Evolutionary conservation across 805 yeast species (phyloP), one percentile per base, ranked within the genome.

Genomic region (Vanderwaltozyma polyspora): DNA sequence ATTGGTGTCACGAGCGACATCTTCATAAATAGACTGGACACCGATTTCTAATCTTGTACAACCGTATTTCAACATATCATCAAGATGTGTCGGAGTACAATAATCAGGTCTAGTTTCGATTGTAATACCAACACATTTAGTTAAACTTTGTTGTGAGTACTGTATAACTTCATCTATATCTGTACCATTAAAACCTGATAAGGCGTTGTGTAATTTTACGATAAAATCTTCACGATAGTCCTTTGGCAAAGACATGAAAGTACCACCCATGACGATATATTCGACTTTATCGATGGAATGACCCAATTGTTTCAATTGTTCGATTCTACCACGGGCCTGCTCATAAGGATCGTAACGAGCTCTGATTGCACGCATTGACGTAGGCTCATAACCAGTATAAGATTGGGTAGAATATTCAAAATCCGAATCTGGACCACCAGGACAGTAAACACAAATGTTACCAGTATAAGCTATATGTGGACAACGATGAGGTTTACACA

Each of bases 391-490:
- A 25, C 98, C 98, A 0, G 98, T 91, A 53, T 91, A 91, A 4
- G 96, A 86, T 62, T 91, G 98, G 3, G 98, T 91, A 1, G 95
- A 84, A 60, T 91, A 91, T 57, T 91, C 98, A 54, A 91, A 91
- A 62, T 91, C 98, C 1, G 94, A 80, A 57, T 91, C 98, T 3
- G 98, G 98, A 2, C 98, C 98, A 40, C 98, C 98, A 5, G 98
- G 98, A 63, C 98, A 91, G 57, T 82, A 91, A 10, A 91, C 98
- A 66, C 98, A 91, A 42, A 91, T 91, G 54, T 91, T 91, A 41
- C 98, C 98, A 0, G 98, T 91, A 58, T 91, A 91, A 15, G 98
- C 97, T 49, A 91, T 91, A 60, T 91, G 98, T 19, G 98, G 98
- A 61, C 98, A 91, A 63, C 98, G 72, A 59, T 91, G 98, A 3